Conservation (phyloP, 2,329 filamentous ascomycete species). For the Macroventuria anomochaeta region DNA sequence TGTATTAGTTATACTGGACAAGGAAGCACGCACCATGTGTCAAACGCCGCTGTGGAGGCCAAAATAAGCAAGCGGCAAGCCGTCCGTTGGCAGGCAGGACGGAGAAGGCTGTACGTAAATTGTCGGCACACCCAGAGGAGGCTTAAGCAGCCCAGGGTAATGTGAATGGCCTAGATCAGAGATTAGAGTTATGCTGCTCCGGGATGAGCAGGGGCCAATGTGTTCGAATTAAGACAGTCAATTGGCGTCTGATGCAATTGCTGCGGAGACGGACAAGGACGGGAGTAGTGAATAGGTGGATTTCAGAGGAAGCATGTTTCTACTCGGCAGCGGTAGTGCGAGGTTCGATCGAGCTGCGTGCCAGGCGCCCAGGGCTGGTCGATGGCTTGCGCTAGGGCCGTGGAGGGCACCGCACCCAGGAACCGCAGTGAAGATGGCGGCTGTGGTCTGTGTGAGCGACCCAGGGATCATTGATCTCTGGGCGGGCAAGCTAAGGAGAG, state of each 20-base stretch:
- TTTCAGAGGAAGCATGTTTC: conserved; percentile 39
- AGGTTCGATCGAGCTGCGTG: conserved; percentile 33
- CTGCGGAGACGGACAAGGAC: conserved; percentile 35
- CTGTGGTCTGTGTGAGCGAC: conserved; percentile 37
- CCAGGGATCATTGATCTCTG: conserved; percentile 30
- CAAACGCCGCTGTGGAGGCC: conserved; percentile 28
- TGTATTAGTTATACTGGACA: conserved; percentile 33
- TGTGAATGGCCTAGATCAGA: conserved; percentile 36
- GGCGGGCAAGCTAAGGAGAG: conserved; percentile 28
- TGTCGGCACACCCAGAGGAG: conserved; percentile 34
- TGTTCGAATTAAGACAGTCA: conserved; percentile 35
- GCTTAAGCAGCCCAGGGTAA: conserved; percentile 24
- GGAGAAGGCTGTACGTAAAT: conserved; percentile 39
- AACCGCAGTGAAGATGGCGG: conserved; percentile 36
- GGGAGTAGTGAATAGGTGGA: conserved; percentile 28
- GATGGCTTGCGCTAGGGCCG: conserved; percentile 42
- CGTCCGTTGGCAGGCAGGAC: conserved; percentile 29
- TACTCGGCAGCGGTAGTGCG: conserved; percentile 38
- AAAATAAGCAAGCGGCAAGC: conserved; percentile 37
- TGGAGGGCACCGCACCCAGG: conserved; percentile 32
- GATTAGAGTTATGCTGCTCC: conserved; percentile 27
- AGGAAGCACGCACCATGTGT: conserved; percentile 46
- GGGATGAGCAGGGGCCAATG: conserved; percentile 28
- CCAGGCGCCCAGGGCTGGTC: conserved; percentile 29
- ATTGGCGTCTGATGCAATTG: conserved; percentile 35